A percentile compares a stretch with the other conserved stretches of the same genome.
phyloP scores from a whole-genome alignment of 257 asterid species.

The Prunella vulgaris region DNA sequence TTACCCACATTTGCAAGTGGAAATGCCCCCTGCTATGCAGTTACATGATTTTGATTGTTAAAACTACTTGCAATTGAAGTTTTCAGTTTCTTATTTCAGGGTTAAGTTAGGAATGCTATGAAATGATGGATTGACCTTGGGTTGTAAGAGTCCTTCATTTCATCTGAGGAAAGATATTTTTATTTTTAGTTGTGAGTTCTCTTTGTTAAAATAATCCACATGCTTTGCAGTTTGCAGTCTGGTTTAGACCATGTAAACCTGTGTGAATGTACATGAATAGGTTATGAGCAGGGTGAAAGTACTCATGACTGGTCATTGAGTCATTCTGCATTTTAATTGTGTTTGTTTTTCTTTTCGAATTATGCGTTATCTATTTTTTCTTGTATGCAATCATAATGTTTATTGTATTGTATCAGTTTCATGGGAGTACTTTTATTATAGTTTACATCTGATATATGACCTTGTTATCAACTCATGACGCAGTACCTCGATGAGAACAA shows the following conservation, averaged over 20 bases:
- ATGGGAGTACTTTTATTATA: not conserved
- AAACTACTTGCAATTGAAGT: not conserved
- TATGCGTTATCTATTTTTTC: not conserved
- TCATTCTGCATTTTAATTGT: conserved; percentile 6
- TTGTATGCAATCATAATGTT: not conserved
- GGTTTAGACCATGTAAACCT: not conserved
- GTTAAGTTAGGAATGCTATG: not conserved
- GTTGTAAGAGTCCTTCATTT: no score
- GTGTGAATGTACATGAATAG: not conserved
- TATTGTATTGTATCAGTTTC: not conserved
- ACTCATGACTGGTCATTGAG: not conserved
- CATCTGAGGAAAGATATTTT: not conserved
- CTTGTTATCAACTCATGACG: conserved; percentile 23
- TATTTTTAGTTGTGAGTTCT: not conserved
- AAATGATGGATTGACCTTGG: no score
- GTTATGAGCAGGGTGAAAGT: not conserved
- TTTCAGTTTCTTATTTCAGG: not conserved
- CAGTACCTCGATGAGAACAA: conserved; percentile 98
- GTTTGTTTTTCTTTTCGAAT: not conserved
- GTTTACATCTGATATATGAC: conserved; percentile 5
- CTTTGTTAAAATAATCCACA: not conserved
- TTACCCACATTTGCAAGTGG: not conserved
- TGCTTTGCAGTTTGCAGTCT: not conserved
- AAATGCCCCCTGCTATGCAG: not conserved
- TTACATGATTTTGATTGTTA: not conserved